phyloP scores from a whole-genome alignment of 305 asterid genomes.

The Solanum chacoense region DNA sequence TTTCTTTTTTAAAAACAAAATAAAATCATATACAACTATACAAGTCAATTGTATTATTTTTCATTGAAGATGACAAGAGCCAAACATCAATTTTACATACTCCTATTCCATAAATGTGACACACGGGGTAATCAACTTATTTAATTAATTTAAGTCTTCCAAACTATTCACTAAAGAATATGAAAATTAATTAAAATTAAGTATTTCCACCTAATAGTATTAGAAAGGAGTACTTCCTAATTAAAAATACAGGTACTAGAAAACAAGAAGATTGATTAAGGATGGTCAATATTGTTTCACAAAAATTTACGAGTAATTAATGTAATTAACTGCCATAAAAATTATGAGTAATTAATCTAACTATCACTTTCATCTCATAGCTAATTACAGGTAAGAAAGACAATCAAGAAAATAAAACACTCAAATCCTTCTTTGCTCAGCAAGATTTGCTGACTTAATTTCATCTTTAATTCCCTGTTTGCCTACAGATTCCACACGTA shows the following conservation, averaged over 20 bases:
- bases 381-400: conserved; percentile 10
- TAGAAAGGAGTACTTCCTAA: background rate
- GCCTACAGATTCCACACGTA: background rate
- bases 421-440: conserved; percentile 28
- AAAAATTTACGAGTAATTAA: background rate
- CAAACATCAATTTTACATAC: background rate
- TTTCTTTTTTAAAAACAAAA: background rate
- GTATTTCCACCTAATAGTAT: background rate
- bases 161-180: background rate
- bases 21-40: background rate
- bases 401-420: conserved; percentile 16
- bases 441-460: conserved; percentile 16
- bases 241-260: conserved; percentile 10
- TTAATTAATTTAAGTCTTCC: background rate
- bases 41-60: background rate
- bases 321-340: conserved; percentile 22
- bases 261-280: conserved; percentile 13
- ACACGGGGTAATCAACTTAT: background rate
- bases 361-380: conserved; percentile 39
- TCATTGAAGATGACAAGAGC: background rate
- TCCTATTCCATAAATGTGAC: background rate
- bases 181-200: background rate
- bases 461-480: background rate
- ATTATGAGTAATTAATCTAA: background rate
- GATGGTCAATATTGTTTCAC: background rate